Evolutionary conservation across 768 basidiomycete species (phyloP).

Genomic region (Macrolepiota dolichaula): DNA sequence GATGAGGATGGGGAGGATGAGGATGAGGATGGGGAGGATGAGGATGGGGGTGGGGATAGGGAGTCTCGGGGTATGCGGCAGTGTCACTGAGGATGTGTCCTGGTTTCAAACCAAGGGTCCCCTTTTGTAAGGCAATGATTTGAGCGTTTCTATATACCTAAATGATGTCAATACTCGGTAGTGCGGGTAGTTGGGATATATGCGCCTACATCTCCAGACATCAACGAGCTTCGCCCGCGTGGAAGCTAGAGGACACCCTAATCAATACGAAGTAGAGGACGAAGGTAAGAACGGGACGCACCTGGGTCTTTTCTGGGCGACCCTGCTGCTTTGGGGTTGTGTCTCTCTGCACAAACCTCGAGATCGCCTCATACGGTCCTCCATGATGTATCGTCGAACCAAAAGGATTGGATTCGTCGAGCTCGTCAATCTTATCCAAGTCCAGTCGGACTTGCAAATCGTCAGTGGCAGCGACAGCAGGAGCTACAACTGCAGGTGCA

Average conservation of each 20-base stretch:
- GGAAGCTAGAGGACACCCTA: neutral
- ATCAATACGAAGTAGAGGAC: neutral
- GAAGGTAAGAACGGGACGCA: neutral
- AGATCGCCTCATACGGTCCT: constrained; percentile 71
- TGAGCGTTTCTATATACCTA: constrained; percentile 28
- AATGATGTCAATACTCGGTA: constrained; percentile 8
- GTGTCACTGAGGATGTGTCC: constrained; percentile 49
- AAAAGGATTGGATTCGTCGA: constrained; percentile 73
- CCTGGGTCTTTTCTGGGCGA: neutral
- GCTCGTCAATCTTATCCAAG: constrained; percentile 73
- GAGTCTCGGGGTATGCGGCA: neutral
- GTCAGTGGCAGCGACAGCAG: constrained; percentile 13
- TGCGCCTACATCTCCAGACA: constrained; percentile 11
- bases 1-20: constrained; percentile 8
- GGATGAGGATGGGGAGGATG: constrained; percentile 4
- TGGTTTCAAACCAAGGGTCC: constrained; percentile 46
- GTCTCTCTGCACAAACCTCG: constrained; percentile 26
- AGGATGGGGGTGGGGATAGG: neutral
- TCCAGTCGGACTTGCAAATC: constrained; percentile 20
- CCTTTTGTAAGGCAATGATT: constrained; percentile 28
- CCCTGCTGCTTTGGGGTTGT: constrained; percentile 9
- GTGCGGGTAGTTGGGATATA: neutral
- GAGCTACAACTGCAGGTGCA: constrained; percentile 7
- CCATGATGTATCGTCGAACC: constrained; percentile 63
- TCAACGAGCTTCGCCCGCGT: neutral